Base-by-base conservation (phyloP, 108 stramenopile species). In the Epipyxis sp. region DNA sequence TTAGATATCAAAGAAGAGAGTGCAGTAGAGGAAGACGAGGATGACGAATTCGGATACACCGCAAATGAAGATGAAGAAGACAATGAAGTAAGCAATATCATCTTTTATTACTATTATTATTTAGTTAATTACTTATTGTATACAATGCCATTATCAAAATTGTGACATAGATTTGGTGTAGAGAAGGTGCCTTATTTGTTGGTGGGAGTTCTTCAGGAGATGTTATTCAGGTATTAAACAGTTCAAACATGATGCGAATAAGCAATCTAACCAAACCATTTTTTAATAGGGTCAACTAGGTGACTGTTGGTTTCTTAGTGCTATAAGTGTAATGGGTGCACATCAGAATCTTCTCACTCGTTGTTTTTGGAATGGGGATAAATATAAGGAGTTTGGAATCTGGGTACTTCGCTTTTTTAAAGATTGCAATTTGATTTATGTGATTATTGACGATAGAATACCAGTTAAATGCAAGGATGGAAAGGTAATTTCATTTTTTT, bases 241-340 rank as follows among this genome's bases (percentile, higher is more conserved):
- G n/a, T n/a, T n/a, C n/a, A n/a, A n/a, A n/a, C n/a, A n/a, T n/a
- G n/a, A n/a, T n/a, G n/a, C n/a, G n/a, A n/a, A n/a, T n/a, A n/a
- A n/a, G n/a, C n/a, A n/a, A n/a, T n/a, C n/a, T n/a, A n/a, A n/a
- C n/a, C n/a, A n/a, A 20, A 50, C 13, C 20, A 50, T 20, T 50
- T 50, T 50, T 50, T 20, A 20, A 50, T 20, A 50, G 61, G 71
- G 71, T 42, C 44, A 74, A 42, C 34, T 74, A 10, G 71, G 71
- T 6, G 71, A 74, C 20, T 77, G 76, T 20, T 77, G 76, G 76
- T 77, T 77, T 42, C 76, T 77, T 20, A 20, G 34, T 35, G 76
- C 76, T 25, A n/a, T 77, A 20, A 20, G 16, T 16, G 76, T 77
- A 2, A 30, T 77, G 40, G 76, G 71, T 37, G 50, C 71, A 10